These are phyloP conservation scores for Colletotrichum musicola DNA, from an alignment of 2,329 filamentous ascomycete species.

Conservation along the genomic window DNA sequence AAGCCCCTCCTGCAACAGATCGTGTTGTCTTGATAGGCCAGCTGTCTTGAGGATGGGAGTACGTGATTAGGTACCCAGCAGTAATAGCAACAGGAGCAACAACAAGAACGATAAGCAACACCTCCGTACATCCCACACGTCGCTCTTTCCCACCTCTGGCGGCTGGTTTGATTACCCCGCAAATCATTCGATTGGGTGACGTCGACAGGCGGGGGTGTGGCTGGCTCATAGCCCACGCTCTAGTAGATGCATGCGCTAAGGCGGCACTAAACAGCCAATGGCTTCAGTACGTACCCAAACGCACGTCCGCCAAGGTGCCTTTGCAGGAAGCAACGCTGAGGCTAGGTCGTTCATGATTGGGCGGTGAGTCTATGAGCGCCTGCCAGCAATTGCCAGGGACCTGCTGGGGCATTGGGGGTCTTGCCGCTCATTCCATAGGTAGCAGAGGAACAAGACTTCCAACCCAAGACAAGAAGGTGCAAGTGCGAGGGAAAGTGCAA, in stretches of 20 bases:
- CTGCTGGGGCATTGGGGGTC: constrained; percentile 2
- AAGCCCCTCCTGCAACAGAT: constrained; percentile 5
- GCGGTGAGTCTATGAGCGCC: constrained; percentile 2
- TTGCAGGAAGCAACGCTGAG: constrained; percentile 22
- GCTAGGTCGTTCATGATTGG: constrained; percentile 19
- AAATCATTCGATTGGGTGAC: constrained; percentile 38
- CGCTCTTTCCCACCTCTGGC: constrained; percentile 29
- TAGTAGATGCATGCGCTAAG: constrained; percentile 10
- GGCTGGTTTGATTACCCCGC: constrained; percentile 35
- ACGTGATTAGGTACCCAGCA: background rate
- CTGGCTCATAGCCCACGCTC: constrained; percentile 14
- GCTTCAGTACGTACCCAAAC: constrained; percentile 14
- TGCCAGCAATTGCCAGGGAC: constrained; percentile 7
- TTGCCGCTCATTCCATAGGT: constrained; percentile 14
- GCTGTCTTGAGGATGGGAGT: background rate
- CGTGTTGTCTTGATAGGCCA: constrained; percentile 6
- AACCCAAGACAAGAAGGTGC: background rate
- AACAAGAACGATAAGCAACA: too few relatives aligned
- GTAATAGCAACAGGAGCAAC: background rate
- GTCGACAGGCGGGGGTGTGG: constrained; percentile 34
- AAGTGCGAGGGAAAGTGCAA: constrained; percentile 2
- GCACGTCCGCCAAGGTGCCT: constrained; percentile 19
- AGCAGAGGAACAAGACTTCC: background rate
- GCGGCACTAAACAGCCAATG: background rate
- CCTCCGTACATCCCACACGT: constrained; percentile 6